phyloP scores from a whole-genome alignment of 352 stramenopile genomes.

The Globisporangium splendens region DNA sequence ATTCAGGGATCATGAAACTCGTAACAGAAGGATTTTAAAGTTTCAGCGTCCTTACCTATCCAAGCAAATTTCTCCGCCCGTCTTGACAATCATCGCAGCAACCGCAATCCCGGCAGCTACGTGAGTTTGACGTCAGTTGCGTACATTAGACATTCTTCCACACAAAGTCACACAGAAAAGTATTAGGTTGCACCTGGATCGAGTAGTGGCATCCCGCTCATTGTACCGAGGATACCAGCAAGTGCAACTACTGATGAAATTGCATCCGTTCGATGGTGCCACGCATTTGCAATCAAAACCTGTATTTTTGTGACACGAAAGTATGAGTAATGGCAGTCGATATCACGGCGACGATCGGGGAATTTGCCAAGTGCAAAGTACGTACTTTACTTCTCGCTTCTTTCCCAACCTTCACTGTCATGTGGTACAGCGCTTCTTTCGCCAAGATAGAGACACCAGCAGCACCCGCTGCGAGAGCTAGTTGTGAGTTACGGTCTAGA shows the following conservation, averaged over 20 bases:
- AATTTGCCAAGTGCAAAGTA: background rate
- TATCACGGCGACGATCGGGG: too few species aligned
- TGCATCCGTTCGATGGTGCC: constrained; percentile 91
- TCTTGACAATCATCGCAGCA: constrained; percentile 88
- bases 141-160: constrained; percentile 2
- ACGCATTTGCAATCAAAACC: constrained; percentile 97
- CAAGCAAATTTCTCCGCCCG: constrained; percentile 75
- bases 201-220: constrained; percentile 62
- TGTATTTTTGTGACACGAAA: constrained; percentile 16
- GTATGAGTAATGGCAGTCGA: too few species aligned
- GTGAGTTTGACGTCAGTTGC: constrained; percentile 3
- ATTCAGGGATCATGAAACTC: too few species aligned
- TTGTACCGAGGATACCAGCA: constrained; percentile 67
- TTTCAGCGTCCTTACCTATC: constrained; percentile 42
- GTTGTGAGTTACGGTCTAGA: constrained; percentile 47
- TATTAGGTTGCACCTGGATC: constrained; percentile 46
- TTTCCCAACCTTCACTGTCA: constrained; percentile 91
- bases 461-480: constrained; percentile 77
- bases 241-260: constrained; percentile 89
- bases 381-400: constrained; percentile 86
- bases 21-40: too few species aligned
- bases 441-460: constrained; percentile 88
- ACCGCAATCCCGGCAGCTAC: constrained; percentile 79
- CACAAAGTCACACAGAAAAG: background rate
- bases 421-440: constrained; percentile 94